Base-by-base conservation (phyloP, 129 eudicot genomes). In the Flaveria trinervia region DNA sequence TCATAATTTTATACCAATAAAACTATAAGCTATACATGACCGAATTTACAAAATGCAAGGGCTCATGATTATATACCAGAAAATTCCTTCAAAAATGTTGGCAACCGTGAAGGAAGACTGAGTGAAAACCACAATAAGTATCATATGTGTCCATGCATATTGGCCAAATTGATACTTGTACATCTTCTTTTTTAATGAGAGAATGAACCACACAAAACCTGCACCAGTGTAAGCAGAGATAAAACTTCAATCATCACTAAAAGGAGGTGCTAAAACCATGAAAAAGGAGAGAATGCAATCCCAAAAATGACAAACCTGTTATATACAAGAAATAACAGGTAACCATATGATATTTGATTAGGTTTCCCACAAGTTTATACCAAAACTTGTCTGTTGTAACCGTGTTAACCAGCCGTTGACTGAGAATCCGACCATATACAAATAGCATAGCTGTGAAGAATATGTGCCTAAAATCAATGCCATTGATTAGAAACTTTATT, bases 161-260 rank as follows among this genome's bases (percentile, higher is more conserved):
- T 92, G 97, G 71, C 97, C 88, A 84, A 92, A 92, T 43, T 92
- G 97, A 89, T 89, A 92, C 96, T 92, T 92, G 90, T 92, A 92
- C 96, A 88, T 76, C 88, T 89, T 89, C 88, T 92, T 92, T 88
- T 92, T 92, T 59, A 92, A 88, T 2, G 97, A 50, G 17, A 92
- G 91, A 81, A 92, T 92, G 80, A 92, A 92, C 97, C 97, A 92
- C 86, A 92, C 81, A 73, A 92, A 89, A 79, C 93, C 97, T 92
- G 87, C 65, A 78, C 15, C 84, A 76, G 67, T 17, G 55, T 65
- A 46, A 44, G 16, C 25, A 65, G 70, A 12, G 36, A 50, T 73
- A 64, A 49, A 49, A n/a, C 7, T 64, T 64, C 69, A 64, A 28
- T 15, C 69, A 64, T 28, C 30, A 6, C 30, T 30, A 64, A 64